Evolutionary conservation across 2,329 filamentous ascomycete genomes (phyloP).

Genomic region (Alternaria triticimaculans): DNA sequence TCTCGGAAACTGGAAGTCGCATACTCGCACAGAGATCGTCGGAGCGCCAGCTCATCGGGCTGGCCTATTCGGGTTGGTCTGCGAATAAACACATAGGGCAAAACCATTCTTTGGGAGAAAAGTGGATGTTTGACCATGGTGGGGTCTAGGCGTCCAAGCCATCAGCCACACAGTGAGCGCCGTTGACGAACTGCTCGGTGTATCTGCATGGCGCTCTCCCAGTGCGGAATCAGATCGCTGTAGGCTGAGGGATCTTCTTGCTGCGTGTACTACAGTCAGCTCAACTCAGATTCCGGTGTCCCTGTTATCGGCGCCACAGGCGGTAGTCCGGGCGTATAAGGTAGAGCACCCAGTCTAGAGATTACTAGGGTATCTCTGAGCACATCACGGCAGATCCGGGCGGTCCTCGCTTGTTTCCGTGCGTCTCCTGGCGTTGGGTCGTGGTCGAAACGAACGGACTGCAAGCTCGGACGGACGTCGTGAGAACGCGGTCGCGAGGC

Average conservation of each 20-base stretch:
- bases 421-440: slow-evolving; percentile 12
- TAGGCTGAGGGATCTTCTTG: slow-evolving; percentile 23
- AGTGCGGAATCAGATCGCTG: background rate
- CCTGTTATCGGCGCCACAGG: slow-evolving; percentile 29
- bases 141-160: slow-evolving; percentile 13
- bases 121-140: slow-evolving; percentile 24
- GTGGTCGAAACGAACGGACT: slow-evolving; percentile 18
- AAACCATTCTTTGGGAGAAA: slow-evolving; percentile 15
- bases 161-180: slow-evolving; percentile 9
- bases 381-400: slow-evolving; percentile 5
- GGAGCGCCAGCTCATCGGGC: slow-evolving; percentile 24
- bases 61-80: slow-evolving; percentile 27
- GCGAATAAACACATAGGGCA: slow-evolving; percentile 25
- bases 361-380: slow-evolving; percentile 15
- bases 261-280: slow-evolving; percentile 22
- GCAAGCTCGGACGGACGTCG: slow-evolving; percentile 13
- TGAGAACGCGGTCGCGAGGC: background rate
- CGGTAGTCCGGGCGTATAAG: slow-evolving; percentile 20
- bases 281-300: slow-evolving; percentile 22
- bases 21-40: slow-evolving; percentile 27
- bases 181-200: slow-evolving; percentile 11
- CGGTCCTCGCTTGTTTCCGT: slow-evolving; percentile 14
- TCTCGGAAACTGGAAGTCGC: slow-evolving; percentile 28
- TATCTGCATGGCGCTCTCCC: background rate
- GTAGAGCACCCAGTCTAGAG: slow-evolving; percentile 6